These are phyloP conservation scores for Penicillium olsonii DNA, from an alignment of 2,329 filamentous ascomycete species.

Conservation along the genomic window DNA sequence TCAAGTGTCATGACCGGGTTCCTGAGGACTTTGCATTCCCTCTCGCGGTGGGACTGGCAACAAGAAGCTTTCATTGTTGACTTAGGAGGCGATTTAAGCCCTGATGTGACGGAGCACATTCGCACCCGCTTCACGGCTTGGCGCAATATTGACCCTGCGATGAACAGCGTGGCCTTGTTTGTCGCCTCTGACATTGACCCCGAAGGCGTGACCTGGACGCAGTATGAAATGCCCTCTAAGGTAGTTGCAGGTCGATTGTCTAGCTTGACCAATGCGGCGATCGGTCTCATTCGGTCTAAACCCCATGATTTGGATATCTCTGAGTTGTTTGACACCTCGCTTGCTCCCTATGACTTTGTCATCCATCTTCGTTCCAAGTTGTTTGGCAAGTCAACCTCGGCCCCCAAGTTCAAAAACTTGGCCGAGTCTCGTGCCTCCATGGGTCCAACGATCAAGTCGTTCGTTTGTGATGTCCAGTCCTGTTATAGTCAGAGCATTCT, in stretches of 20 bases:
- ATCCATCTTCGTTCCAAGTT: slow-evolving; percentile 66
- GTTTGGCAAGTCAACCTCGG: slow-evolving; percentile 37
- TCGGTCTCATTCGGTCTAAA: slow-evolving; percentile 59
- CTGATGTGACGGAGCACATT: slow-evolving; percentile 63
- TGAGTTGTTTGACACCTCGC: slow-evolving; percentile 70
- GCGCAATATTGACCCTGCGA: slow-evolving; percentile 82
- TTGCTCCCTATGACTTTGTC: slow-evolving; percentile 83
- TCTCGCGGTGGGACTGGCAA: slow-evolving; percentile 91
- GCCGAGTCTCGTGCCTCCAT: slow-evolving; percentile 55
- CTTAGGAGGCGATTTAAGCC: slow-evolving; percentile 63
- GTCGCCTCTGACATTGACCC: slow-evolving; percentile 76
- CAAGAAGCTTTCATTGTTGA: slow-evolving; percentile 80
- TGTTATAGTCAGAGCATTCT: slow-evolving; percentile 70
- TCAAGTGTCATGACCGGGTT: slow-evolving; percentile 79
- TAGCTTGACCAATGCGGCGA: slow-evolving; percentile 74
- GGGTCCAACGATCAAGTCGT: slow-evolving; percentile 62
- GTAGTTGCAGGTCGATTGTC: slow-evolving; percentile 85
- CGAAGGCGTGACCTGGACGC: slow-evolving; percentile 79
- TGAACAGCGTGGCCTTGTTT: slow-evolving; percentile 82
- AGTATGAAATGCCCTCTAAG: slow-evolving; percentile 68
- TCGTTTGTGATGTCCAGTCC: slow-evolving; percentile 67
- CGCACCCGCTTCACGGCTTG: slow-evolving; percentile 75
- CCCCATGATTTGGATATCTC: slow-evolving; percentile 57
- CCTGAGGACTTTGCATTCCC: slow-evolving; percentile 73
- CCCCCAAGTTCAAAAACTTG: slow-evolving; percentile 74